These are phyloP conservation scores for Phanerochaete sordida DNA, from an alignment of 768 basidiomycete species.

Conservation along the genomic window DNA sequence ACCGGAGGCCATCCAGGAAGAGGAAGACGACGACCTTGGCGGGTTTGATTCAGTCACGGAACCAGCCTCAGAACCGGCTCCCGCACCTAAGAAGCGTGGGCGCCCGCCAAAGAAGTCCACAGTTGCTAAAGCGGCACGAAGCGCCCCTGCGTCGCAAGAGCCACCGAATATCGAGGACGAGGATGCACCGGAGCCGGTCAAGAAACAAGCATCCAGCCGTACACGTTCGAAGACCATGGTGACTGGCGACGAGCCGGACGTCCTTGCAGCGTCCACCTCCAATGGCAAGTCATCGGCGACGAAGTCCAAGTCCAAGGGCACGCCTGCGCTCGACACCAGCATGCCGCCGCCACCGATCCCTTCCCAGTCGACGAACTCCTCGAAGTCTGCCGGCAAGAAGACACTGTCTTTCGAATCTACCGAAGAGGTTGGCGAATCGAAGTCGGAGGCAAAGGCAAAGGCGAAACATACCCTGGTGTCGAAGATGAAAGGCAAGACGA, in stretches of 20 bases:
- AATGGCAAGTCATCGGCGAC: constrained; percentile 1
- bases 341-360: not conserved
- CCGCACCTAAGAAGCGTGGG: constrained; percentile 16
- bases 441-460: constrained; percentile 14
- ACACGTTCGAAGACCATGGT: constrained; percentile 18
- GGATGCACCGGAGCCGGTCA: not conserved
- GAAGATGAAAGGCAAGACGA: constrained; percentile 1
- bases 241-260: constrained; percentile 17
- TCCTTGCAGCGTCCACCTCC: not conserved
- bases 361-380: not conserved
- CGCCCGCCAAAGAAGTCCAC: constrained; percentile 9
- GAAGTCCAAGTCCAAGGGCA: constrained; percentile 3
- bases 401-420: constrained; percentile 1
- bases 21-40: constrained; percentile 25
- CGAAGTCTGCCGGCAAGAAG: not conserved
- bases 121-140: not conserved
- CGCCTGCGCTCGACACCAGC: not conserved
- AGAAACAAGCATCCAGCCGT: constrained; percentile 3
- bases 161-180: not conserved
- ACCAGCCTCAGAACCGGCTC: constrained; percentile 14
- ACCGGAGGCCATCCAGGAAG: constrained; percentile 27
- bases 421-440: constrained; percentile 18
- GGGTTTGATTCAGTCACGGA: not conserved
- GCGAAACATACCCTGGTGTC: constrained; percentile 10
- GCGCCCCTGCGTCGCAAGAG: constrained; percentile 2